A percentile compares a stretch with the other conserved stretches of the same genome.
Conservation (phyloP, 2,329 filamentous ascomycete genomes). For the Nemania sp. region DNA sequence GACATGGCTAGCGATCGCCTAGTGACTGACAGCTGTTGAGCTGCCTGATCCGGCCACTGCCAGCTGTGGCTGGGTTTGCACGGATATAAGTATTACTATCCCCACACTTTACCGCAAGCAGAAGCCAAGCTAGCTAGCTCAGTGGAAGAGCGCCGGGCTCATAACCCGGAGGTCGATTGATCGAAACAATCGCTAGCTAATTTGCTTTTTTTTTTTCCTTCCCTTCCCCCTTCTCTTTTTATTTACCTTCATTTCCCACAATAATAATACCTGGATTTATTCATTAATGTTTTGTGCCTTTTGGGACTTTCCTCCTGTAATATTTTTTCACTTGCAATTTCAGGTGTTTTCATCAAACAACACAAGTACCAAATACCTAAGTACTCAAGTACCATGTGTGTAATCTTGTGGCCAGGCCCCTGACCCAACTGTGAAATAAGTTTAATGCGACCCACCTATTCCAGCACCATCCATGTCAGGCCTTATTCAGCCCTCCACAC, state of each 20-base stretch:
- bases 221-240: neutral
- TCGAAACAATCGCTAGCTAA: constrained; percentile 42
- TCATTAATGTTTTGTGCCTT: too few species aligned
- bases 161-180: constrained; percentile 44
- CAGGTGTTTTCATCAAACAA: too few species aligned
- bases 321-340: too few species aligned
- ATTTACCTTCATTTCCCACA: neutral
- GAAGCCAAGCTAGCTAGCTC: constrained; percentile 31
- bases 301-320: too few species aligned
- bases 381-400: too few species aligned
- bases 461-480: too few species aligned
- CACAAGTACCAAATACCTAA: too few species aligned
- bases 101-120: neutral
- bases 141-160: constrained; percentile 44
- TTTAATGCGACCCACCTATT: too few species aligned
- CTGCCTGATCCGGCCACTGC: neutral
- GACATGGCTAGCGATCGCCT: too few species aligned
- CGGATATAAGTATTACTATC: neutral
- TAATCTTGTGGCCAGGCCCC: too few species aligned
- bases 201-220: constrained; percentile 1
- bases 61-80: neutral
- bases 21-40: neutral
- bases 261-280: too few species aligned
- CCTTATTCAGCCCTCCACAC: neutral
- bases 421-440: too few species aligned